phyloP scores from a whole-genome alignment of 2,329 filamentous ascomycete genomes.

The Nectriaceae sp. region DNA sequence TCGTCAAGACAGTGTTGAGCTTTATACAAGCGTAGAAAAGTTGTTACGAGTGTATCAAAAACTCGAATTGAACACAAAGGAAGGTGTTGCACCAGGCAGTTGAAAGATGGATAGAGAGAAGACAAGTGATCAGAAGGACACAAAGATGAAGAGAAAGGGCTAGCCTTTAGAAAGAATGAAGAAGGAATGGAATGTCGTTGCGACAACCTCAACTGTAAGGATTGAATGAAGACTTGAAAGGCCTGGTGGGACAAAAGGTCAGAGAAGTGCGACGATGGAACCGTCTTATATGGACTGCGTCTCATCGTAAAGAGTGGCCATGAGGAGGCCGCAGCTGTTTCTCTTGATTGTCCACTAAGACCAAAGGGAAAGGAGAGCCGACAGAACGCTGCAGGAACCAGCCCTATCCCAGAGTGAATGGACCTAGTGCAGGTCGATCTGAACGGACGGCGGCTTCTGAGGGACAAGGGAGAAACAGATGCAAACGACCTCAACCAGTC shows the following conservation, averaged over 20 bases:
- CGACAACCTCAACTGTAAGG: constrained; percentile 31
- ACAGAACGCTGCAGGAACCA: constrained; percentile 22
- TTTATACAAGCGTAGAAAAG: constrained; percentile 1
- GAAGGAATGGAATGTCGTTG: constrained; percentile 31
- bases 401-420: constrained; percentile 7
- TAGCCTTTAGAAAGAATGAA: constrained; percentile 28
- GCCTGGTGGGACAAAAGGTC: constrained; percentile 21
- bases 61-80: constrained; percentile 27
- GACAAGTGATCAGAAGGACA: no score
- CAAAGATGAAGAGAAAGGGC: constrained; percentile 23
- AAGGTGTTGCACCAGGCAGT: constrained; percentile 30
- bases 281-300: constrained; percentile 27
- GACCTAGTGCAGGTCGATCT: constrained; percentile 20
- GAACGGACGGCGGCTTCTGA: constrained; percentile 16
- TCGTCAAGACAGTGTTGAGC: constrained; percentile 31
- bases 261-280: constrained; percentile 12
- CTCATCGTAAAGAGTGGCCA: constrained; percentile 19
- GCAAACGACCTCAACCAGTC: constrained; percentile 23
- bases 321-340: constrained; percentile 3
- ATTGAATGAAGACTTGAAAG: constrained; percentile 29
- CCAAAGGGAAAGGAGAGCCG: constrained; percentile 13
- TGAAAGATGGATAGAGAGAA: constrained; percentile 20
- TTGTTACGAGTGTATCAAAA: constrained; percentile 14
- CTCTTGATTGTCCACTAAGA: constrained; percentile 4
- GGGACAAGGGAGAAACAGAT: constrained; percentile 34